phyloP scores from a whole-genome alignment of 495 filamentous ascomycete species.

The Physcia stellaris region DNA sequence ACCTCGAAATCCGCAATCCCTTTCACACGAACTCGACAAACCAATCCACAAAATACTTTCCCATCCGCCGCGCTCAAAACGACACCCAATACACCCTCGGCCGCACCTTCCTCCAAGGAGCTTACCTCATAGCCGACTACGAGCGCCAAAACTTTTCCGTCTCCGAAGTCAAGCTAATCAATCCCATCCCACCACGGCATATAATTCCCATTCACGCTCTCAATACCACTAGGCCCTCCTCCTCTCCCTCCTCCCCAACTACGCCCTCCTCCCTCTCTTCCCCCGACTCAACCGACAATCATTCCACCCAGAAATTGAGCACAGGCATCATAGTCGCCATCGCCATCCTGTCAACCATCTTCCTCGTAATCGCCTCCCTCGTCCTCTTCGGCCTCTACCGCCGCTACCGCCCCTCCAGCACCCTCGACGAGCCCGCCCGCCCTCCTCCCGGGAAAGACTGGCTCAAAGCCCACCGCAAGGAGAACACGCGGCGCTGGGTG shows the following conservation, averaged over 20 bases:
- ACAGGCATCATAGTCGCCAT: constrained; percentile 3
- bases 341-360: too few species aligned
- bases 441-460: too few species aligned
- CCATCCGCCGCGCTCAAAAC: constrained; percentile 32
- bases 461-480: too few species aligned
- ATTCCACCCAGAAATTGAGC: neutral
- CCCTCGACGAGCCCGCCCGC: too few species aligned
- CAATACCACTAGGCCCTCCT: too few species aligned
- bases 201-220: neutral
- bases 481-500: too few species aligned
- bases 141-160: constrained; percentile 12
- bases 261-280: too few species aligned
- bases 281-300: neutral
- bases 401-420: too few species aligned
- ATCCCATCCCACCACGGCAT: neutral
- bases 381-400: too few species aligned
- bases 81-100: constrained; percentile 38
- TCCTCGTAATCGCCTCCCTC: too few species aligned
- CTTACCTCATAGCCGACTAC: constrained; percentile 17
- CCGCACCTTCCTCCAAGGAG: constrained; percentile 42
- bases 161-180: constrained; percentile 7
- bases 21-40: constrained; percentile 21
- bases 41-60: constrained; percentile 32
- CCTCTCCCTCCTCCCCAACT: too few species aligned
- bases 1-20: constrained; percentile 20